phyloP scores from a whole-genome alignment of 192 early-diverging fungal genomes.

The Lobosporangium transversale region DNA sequence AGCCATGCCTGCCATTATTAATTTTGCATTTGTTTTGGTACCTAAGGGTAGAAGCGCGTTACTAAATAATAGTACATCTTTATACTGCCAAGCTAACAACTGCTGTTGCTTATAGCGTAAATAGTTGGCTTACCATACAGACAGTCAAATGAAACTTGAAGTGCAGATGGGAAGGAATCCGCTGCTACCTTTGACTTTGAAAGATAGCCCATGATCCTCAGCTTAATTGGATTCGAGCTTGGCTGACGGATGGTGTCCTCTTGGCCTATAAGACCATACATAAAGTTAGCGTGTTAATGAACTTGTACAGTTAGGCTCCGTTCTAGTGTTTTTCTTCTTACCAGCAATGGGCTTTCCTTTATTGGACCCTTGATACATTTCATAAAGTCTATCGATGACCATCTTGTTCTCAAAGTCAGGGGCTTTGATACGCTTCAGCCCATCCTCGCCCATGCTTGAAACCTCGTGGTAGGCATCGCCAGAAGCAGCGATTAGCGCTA shows the following conservation, averaged over 20 bases:
- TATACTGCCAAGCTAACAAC: no score
- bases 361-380: constrained; percentile 71
- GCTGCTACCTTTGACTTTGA: constrained; percentile 73
- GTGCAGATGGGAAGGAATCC: constrained; percentile 72
- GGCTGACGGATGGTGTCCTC: constrained; percentile 46
- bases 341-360: constrained; percentile 22
- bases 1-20: constrained; percentile 77
- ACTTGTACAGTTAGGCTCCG: no score
- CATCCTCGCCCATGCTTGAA: constrained; percentile 80
- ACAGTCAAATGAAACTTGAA: constrained; percentile 82
- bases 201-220: constrained; percentile 69
- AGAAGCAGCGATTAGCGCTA: constrained; percentile 66
- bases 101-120: neutral
- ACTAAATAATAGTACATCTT: no score
- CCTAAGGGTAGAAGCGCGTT: constrained; percentile 48
- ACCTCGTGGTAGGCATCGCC: constrained; percentile 80
- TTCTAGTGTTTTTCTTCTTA: no score
- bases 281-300: neutral
- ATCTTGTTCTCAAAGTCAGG: constrained; percentile 76
- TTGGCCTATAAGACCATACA: constrained; percentile 13
- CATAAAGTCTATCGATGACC: constrained; percentile 56
- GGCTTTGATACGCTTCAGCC: constrained; percentile 72
- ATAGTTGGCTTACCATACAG: constrained; percentile 68
- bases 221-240: constrained; percentile 67
- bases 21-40: constrained; percentile 70